Base-by-base conservation (phyloP, 2,329 filamentous ascomycete species). In the Penicillium sp. region DNA sequence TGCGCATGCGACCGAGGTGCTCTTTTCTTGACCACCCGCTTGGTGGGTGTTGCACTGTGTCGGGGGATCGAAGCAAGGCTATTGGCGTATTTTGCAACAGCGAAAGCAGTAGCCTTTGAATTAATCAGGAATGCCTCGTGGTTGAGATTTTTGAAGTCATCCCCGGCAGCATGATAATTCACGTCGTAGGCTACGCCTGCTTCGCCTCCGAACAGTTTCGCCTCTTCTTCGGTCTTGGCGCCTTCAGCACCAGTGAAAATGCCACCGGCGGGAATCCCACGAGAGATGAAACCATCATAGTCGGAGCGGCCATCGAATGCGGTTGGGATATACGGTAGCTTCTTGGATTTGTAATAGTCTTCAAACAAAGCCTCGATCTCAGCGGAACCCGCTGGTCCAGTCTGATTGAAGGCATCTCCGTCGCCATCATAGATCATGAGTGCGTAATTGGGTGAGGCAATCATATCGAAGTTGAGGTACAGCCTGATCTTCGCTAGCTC, bases 241-340 rank as follows among this genome's bases (percentile, higher is more conserved):
- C 79, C 84, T 67, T 90, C 86, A 1, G 87, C 87, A 34, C 87
- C 87, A 2, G 86, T 88, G 48, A 85, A 85, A 53, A 90, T 80
- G 28, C 87, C 87, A 22, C 87, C 85, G 1, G 80, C 80, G 0
- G 87, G 84, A 37, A 90, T 88, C 3, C 83, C 83, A 49, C 79
- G 76, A 32, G 80, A 76, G 60, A 89, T 84, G 72, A 91, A 90
- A 1, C 81, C 83, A 44, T 83, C 84, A 60, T 91, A 91, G 68
- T 93, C 87, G 55, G 83, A 87, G 51, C 87, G 82, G 6, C 87
- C 87, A 59, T 88, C 84, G 57, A 93, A 91, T 2, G 81, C 78
- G 26, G 86, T 86, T 51, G 85, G 80, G 0, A 81, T 85, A 64
- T 82, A 83, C 67, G 82, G 82, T 49, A 82, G 74, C 1, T 76